Evolutionary conservation across 306 rosid genomes (phyloP).

Genomic region (Glycine tomentella): DNA sequence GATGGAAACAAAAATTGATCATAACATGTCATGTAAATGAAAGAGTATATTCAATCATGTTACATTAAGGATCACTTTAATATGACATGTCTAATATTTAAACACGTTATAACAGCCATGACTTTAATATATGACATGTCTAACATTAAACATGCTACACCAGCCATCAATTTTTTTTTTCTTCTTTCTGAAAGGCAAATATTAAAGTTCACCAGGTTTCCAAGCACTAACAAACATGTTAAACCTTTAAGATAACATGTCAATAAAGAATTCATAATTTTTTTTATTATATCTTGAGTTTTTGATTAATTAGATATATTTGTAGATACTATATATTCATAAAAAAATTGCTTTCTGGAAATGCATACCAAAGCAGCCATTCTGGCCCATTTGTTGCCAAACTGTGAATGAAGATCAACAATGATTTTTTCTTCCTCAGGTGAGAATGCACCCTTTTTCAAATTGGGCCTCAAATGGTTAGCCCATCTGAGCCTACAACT

Average conservation of each 20-base stretch:
- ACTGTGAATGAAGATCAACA: conserved; percentile 76
- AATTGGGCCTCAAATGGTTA: conserved; percentile 82
- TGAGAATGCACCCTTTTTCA: conserved; percentile 82
- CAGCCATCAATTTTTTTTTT: too few species aligned
- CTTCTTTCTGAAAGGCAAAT: background rate
- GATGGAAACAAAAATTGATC: background rate
- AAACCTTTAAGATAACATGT: background rate
- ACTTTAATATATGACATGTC: too few species aligned
- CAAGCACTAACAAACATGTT: background rate
- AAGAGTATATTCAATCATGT: background rate
- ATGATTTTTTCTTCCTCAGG: conserved; percentile 81
- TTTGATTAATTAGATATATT: background rate
- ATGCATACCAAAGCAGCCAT: conserved; percentile 82
- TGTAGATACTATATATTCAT: too few species aligned
- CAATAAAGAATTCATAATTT: background rate
- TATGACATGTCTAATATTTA: background rate
- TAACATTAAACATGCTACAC: too few species aligned
- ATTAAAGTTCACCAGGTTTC: background rate
- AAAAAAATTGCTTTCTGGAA: background rate
- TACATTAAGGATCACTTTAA: background rate
- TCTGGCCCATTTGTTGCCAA: conserved; percentile 98
- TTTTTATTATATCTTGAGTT: background rate
- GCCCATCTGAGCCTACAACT: conserved; percentile 98
- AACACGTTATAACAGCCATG: too few species aligned
- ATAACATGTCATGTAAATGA: background rate